These are phyloP conservation scores for Aspergillus aculeatus DNA, from an alignment of 2,329 filamentous ascomycete species.

Conservation along the genomic window DNA sequence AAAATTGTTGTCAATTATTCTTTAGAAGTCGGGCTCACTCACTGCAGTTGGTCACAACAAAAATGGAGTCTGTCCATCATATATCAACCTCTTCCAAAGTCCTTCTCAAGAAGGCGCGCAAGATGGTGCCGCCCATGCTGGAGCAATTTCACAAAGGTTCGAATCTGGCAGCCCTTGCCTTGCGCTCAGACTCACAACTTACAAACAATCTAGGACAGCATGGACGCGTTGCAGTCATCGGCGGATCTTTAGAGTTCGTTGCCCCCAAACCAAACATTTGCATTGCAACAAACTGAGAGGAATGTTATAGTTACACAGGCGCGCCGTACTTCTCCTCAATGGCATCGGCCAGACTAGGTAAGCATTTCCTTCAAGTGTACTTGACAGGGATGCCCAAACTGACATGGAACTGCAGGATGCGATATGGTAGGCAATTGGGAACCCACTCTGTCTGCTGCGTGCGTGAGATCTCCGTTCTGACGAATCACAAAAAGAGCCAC, in stretches of 20 bases:
- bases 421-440: conserved; percentile 68
- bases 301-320: conserved; percentile 69
- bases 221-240: conserved; percentile 88
- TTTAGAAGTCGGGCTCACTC: neutral
- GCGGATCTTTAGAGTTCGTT: conserved; percentile 75
- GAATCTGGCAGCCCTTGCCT: conserved; percentile 14
- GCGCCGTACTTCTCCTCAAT: conserved; percentile 98
- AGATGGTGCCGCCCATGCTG: conserved; percentile 91
- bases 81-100: conserved; percentile 70
- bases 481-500: conserved; percentile 56
- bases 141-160: conserved; percentile 94
- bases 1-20: neutral
- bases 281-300: conserved; percentile 10
- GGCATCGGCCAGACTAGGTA: conserved; percentile 83
- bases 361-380: conserved; percentile 4
- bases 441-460: neutral
- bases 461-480: conserved; percentile 11
- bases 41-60: neutral
- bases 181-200: neutral
- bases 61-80: conserved; percentile 36
- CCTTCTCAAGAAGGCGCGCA: conserved; percentile 76
- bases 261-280: neutral
- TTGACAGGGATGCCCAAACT: conserved; percentile 1
- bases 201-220: conserved; percentile 67
- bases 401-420: conserved; percentile 47